Conservation (phyloP, 2,329 filamentous ascomycete genomes). For the Trichophyton mentagrophytes region DNA sequence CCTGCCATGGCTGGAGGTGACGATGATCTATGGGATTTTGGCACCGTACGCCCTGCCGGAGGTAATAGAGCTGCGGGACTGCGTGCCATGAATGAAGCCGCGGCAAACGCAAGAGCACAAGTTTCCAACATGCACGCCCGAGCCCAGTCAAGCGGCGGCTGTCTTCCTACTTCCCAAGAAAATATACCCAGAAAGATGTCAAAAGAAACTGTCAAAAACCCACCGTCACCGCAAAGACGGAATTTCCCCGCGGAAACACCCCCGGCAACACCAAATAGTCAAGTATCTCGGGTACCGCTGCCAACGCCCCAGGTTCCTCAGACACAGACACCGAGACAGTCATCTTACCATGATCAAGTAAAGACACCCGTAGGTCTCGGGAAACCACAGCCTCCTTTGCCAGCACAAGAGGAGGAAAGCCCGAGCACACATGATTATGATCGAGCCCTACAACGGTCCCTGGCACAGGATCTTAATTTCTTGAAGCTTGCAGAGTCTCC, state of each 20-base stretch:
- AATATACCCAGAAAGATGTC: constrained; percentile 20
- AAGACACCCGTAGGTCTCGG: constrained; percentile 37
- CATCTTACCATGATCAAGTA: constrained; percentile 23
- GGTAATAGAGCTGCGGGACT: constrained; percentile 52
- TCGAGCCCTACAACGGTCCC: constrained; percentile 29
- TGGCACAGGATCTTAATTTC: constrained; percentile 31
- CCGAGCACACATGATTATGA: constrained; percentile 30
- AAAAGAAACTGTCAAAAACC: constrained; percentile 26
- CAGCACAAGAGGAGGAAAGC: constrained; percentile 21
- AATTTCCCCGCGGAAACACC: constrained; percentile 21
- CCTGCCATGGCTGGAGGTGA: constrained; percentile 40
- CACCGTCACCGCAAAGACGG: constrained; percentile 46
- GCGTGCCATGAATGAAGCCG: constrained; percentile 65
- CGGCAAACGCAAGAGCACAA: constrained; percentile 59
- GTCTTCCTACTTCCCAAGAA: constrained; percentile 14
- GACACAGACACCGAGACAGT: constrained; percentile 1
- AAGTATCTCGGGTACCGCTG: constrained; percentile 49
- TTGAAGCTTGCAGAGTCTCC: constrained; percentile 25
- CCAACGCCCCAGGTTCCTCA: constrained; percentile 44
- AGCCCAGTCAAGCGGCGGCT: constrained; percentile 2
- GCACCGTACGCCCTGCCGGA: constrained; percentile 73
- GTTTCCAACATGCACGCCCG: constrained; percentile 35
- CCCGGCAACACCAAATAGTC: constrained; percentile 20
- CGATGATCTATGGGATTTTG: constrained; percentile 97
- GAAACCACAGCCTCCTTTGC: constrained; percentile 24